Evolutionary conservation across 139 green algal genomes (phyloP), one percentile per base, ranked within the genome.

Genomic region (Micractinium sp.): DNA sequence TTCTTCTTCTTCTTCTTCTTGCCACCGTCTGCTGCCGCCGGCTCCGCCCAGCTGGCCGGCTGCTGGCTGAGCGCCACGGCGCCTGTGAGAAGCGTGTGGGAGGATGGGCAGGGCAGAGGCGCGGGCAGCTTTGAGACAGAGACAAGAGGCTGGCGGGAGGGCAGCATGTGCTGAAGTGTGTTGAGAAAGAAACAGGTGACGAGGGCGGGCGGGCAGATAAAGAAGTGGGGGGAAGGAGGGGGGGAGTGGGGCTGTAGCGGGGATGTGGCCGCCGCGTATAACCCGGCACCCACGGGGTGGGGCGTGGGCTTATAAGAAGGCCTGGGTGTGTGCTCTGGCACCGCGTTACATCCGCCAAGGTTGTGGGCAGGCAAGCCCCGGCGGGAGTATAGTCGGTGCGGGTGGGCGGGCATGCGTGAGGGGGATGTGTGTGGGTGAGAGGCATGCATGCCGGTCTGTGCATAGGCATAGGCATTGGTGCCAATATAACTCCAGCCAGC

Each of bases 1-100:
- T 84, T 88, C 22, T 83, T 90, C 78, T 89, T 89, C 81, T 94
- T 84, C 47, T 95, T 95, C 87, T 95, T 94, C 79, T 94, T 94
- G 82, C 90, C 88, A n/a, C 92, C 92, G 1, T 73, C 89, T 27
- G 23, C 71, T 4, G 73, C 87, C 9, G 63, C 69, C 14, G 92
- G 92, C 25, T 81, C 89, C 7, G 89, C 88, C 94, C 94, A 96
- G 39, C 90, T 90, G 15, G 38, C 38, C 9, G 90, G 66, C 19
- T 87, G 75, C 66, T 87, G 39, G 85, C 93, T 93, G 38, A 96
- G 84, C 3, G 16, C 53, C 36, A 94, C 78, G 2, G 82, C 5
- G 84, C 92, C 94, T 95, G 9, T n/a, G 3, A 0, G 3, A 41
- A 23, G 74, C 2, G 66, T 22, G 61, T 47, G 19, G 39, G 41